phyloP scores from a whole-genome alignment of 1,139 yeast species.

The Geotrichum klebahnii region DNA sequence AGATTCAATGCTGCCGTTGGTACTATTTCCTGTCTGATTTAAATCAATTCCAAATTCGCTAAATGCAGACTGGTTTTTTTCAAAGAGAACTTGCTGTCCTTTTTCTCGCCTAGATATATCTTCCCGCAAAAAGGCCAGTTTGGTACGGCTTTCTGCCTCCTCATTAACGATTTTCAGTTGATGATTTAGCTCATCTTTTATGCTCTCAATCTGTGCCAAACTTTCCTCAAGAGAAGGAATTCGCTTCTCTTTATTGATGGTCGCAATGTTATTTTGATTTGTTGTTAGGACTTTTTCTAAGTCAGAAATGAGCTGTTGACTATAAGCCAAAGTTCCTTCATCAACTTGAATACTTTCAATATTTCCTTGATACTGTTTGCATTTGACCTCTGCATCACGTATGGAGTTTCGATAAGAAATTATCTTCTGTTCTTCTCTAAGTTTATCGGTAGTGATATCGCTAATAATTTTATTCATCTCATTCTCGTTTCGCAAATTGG shows the following conservation, averaged over 20 bases:
- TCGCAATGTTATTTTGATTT: slow-evolving; percentile 24
- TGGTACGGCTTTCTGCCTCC: slow-evolving; percentile 58
- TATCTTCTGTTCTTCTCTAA: slow-evolving; percentile 45
- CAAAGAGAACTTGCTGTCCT: slow-evolving; percentile 33
- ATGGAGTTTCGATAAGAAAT: slow-evolving; percentile 43
- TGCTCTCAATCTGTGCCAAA: slow-evolving; percentile 48
- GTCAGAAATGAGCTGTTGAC: slow-evolving; percentile 39
- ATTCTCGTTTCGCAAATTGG: slow-evolving; percentile 25
- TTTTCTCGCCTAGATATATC: slow-evolving; percentile 37
- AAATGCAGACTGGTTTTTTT: slow-evolving; percentile 25
- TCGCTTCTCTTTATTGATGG: slow-evolving; percentile 39
- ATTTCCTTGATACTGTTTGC: slow-evolving; percentile 39
- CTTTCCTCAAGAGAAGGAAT: slow-evolving; percentile 43
- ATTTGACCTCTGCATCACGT: slow-evolving; percentile 36
- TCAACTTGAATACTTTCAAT: slow-evolving; percentile 42
- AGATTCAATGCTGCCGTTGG: slow-evolving; percentile 6
- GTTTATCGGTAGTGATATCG: slow-evolving; percentile 39
- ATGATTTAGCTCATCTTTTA: slow-evolving; percentile 52
- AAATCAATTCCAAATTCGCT: slow-evolving; percentile 31
- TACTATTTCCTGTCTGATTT: slow-evolving; percentile 10
- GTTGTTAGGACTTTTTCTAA: slow-evolving; percentile 37
- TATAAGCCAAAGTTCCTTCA: slow-evolving; percentile 44
- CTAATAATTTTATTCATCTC: slow-evolving; percentile 32
- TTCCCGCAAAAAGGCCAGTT: slow-evolving; percentile 45
- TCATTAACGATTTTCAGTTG: slow-evolving; percentile 51